phyloP scores from a whole-genome alignment of 257 asterid genomes.

The Mitragyna speciosa region DNA sequence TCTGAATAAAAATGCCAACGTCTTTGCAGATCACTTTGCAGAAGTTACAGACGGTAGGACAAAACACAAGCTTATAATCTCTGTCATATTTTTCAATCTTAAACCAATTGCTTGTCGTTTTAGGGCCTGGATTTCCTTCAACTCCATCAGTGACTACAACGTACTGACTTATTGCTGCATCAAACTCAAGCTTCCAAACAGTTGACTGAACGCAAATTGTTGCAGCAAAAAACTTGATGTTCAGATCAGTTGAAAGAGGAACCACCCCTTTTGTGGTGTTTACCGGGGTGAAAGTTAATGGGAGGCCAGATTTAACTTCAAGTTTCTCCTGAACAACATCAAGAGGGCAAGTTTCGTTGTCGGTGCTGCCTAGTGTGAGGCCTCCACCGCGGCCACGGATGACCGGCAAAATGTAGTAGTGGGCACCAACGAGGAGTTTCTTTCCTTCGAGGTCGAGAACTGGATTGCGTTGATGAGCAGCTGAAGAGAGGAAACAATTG shows the following conservation, averaged over 20 bases:
- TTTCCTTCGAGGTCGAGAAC: background rate
- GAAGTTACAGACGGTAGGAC: conserved; percentile 15
- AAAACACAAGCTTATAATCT: conserved; percentile 13
- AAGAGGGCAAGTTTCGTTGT: conserved; percentile 11
- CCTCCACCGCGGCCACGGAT: conserved; percentile 17
- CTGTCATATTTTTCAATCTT: background rate
- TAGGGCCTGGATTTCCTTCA: conserved; percentile 18
- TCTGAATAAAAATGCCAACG: background rate
- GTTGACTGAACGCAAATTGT: conserved; percentile 3
- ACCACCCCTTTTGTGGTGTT: conserved; percentile 1
- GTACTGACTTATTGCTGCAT: background rate
- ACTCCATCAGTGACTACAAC: conserved; percentile 13
- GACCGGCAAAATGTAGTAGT: conserved; percentile 14
- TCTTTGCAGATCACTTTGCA: conserved; percentile 20
- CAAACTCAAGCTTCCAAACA: conserved; percentile 12
- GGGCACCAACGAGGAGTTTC: background rate
- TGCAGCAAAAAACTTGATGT: conserved; percentile 1
- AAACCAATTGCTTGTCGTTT: conserved; percentile 3
- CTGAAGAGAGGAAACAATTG: background rate
- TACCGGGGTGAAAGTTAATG: conserved; percentile 4
- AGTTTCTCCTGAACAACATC: conserved; percentile 14
- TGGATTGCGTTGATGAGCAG: background rate
- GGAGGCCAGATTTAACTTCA: conserved; percentile 20
- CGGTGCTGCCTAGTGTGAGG: conserved; percentile 1
- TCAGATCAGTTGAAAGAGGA: conserved; percentile 13